phyloP scores from a whole-genome alignment of 2,329 filamentous ascomycete species.

The Fusarium proliferatum region DNA sequence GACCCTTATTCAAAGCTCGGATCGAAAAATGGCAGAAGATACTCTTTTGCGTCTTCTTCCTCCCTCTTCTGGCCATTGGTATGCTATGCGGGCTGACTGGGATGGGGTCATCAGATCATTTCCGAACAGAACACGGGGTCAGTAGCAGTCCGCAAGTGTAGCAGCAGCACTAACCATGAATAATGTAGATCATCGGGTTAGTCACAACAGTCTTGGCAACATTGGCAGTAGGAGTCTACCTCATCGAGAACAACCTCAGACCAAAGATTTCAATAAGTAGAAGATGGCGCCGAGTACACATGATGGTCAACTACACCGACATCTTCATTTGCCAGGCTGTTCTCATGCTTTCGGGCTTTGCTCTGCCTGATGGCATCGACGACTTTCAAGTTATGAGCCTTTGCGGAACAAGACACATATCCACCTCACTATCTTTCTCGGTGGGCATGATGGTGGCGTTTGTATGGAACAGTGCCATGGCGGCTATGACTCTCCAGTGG shows the following conservation, averaged over 20 bases:
- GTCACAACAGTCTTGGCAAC: background rate
- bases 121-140: background rate
- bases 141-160: no score
- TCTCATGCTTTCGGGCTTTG: background rate
- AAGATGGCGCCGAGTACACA: background rate
- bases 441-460: background rate
- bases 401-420: background rate
- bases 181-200: accelerated
- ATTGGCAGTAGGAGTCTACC: background rate
- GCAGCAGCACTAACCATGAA: no score
- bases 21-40: background rate
- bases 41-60: background rate
- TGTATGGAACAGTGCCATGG: background rate
- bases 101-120: background rate
- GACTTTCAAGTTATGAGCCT: background rate
- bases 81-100: background rate
- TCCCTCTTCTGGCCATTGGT: background rate
- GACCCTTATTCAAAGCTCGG: background rate
- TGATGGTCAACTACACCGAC: background rate
- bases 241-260: background rate
- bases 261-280: background rate
- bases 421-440: background rate
- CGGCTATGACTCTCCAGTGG: background rate
- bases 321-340: background rate
- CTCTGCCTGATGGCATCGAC: background rate